phyloP scores from a whole-genome alignment of 106 monocot genomes.

The Allium fistulosum region DNA sequence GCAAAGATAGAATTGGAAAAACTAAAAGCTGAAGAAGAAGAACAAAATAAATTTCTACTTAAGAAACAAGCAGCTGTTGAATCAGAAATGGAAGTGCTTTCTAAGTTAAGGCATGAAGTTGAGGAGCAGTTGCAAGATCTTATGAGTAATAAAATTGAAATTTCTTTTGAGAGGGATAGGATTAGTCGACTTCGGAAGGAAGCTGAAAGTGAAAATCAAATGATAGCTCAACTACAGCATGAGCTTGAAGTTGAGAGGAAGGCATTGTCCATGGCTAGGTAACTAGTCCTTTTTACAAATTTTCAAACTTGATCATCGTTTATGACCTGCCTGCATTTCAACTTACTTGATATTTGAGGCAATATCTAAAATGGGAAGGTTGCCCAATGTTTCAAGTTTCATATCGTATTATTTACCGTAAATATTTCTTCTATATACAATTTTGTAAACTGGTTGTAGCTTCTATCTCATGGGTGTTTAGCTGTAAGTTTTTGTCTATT shows the following conservation, averaged over 20 bases:
- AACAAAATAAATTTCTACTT: conserved; percentile 59
- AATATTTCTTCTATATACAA: background rate
- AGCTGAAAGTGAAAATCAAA: conserved; percentile 69
- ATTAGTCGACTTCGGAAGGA: conserved; percentile 56
- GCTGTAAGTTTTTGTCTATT: too few species aligned
- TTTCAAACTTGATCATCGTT: background rate
- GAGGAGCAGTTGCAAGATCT: conserved; percentile 80
- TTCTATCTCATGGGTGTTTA: too few species aligned
- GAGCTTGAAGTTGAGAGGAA: conserved; percentile 97
- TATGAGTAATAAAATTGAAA: conserved; percentile 53
- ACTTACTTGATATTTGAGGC: background rate
- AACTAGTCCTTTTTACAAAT: conserved; percentile 1
- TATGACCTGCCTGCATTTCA: background rate
- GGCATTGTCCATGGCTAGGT: conserved; percentile 92
- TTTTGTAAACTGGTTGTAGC: too few species aligned
- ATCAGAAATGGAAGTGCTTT: conserved; percentile 90
- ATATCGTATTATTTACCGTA: background rate
- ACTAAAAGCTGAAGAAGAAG: conserved; percentile 68
- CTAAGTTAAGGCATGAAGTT: conserved; percentile 60
- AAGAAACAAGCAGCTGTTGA: conserved; percentile 68
- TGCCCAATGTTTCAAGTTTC: background rate
- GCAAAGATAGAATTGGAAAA: conserved; percentile 64
- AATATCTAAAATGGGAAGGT: too few species aligned
- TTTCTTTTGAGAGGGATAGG: conserved; percentile 72
- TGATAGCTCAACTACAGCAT: conserved; percentile 65